These are phyloP conservation scores for Pestalotiopsis fici DNA, from an alignment of 2,329 filamentous ascomycete species.

Conservation along the genomic window DNA sequence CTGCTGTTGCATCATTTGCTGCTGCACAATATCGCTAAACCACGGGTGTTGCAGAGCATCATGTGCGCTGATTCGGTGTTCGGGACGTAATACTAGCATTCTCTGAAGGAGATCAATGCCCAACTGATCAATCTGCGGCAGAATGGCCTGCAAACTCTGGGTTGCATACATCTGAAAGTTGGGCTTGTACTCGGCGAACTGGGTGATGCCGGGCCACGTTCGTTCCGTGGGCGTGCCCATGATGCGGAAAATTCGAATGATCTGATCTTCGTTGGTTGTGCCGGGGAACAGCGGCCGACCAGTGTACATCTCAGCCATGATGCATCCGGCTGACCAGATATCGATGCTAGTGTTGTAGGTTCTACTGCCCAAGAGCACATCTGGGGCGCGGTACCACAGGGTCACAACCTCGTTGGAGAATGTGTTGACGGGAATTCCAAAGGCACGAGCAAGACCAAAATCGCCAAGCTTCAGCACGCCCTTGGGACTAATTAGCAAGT, in stretches of 20 bases:
- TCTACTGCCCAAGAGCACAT: constrained; percentile 88
- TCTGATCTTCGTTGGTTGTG: constrained; percentile 97
- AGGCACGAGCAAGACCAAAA: constrained; percentile 90
- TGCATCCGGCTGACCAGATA: constrained; percentile 98
- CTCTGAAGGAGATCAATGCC: constrained; percentile 85
- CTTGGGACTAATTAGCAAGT: constrained; percentile 91
- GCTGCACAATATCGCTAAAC: constrained; percentile 76
- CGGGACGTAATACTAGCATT: constrained; percentile 91
- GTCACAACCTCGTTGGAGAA: constrained; percentile 98
- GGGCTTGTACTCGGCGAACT: constrained; percentile 96
- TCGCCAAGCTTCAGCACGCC: constrained; percentile 90
- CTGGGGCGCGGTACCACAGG: constrained; percentile 94
- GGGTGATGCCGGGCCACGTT: constrained; percentile 91
- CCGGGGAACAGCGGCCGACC: constrained; percentile 94
- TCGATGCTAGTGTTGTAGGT: constrained; percentile 99
- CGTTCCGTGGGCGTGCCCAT: constrained; percentile 98
- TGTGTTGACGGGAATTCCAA: constrained; percentile 96
- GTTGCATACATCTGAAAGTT: constrained; percentile 94
- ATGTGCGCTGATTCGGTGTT: constrained; percentile 84
- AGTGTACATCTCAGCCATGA: constrained; percentile 99
- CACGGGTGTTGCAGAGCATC: constrained; percentile 89
- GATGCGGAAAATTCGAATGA: constrained; percentile 94
- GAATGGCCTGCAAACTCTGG: constrained; percentile 81
- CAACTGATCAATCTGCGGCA: constrained; percentile 85
- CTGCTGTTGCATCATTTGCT: constrained; percentile 46